phyloP scores from a whole-genome alignment of 306 rosid genomes.

The Malus orientalis region DNA sequence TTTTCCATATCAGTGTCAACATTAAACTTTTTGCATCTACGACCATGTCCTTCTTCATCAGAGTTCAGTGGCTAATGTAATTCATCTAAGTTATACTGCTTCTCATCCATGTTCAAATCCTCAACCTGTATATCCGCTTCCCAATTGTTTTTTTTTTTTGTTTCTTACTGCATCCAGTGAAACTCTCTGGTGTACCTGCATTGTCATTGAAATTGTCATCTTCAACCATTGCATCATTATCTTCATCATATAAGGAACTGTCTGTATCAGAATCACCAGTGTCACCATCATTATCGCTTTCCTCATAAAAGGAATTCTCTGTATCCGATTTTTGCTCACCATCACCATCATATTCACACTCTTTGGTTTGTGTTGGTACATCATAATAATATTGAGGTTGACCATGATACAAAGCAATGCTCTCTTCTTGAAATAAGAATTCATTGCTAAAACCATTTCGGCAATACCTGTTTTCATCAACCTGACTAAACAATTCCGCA shows the following conservation, averaged over 20 bases:
- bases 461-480: not conserved
- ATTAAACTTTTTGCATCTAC: not conserved
- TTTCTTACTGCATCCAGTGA: not conserved
- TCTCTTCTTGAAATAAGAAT: not conserved
- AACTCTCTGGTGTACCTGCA: not conserved
- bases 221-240: not conserved
- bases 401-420: not conserved
- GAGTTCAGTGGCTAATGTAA: not conserved
- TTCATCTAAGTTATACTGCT: not conserved
- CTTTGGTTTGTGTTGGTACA: not conserved
- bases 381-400: not conserved
- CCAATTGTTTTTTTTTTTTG: too few relatives aligned
- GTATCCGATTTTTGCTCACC: not conserved
- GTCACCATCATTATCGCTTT: too few relatives aligned
- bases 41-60: not conserved
- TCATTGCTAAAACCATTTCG: too few relatives aligned
- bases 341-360: not conserved
- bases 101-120: not conserved
- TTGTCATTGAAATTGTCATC: not conserved
- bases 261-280: too few relatives aligned
- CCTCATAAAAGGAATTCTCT: not conserved
- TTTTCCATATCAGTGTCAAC: not conserved
- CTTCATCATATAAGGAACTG: too few relatives aligned
- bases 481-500: not conserved
- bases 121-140: not conserved